Evolutionary conservation across 768 basidiomycete species (phyloP).

Genomic region (Kondoa malvinella): DNA sequence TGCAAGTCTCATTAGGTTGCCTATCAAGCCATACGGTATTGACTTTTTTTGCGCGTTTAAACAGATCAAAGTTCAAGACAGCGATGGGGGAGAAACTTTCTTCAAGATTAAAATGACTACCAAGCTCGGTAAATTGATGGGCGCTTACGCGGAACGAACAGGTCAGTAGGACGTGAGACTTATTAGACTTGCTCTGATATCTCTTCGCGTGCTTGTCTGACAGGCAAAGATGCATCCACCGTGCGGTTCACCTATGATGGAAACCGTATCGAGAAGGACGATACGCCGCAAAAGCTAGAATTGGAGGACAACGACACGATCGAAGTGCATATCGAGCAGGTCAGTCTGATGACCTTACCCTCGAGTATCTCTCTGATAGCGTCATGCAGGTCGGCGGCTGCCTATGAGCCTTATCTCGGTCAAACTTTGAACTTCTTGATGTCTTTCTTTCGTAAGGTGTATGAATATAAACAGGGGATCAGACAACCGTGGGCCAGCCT

Average conservation of each 20-base stretch:
- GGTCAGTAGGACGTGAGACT: too few species aligned
- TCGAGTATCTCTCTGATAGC: not conserved
- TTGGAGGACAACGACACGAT: slow-evolving; percentile 79
- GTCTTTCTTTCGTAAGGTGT: too few species aligned
- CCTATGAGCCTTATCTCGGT: not conserved
- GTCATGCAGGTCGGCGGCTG: not conserved
- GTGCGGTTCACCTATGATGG: slow-evolving; percentile 50
- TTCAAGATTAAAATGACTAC: slow-evolving; percentile 21
- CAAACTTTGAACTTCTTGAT: too few species aligned
- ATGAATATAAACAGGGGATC: too few species aligned
- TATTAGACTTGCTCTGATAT: not conserved
- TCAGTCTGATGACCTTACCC: not conserved
- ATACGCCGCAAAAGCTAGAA: slow-evolving; percentile 65
- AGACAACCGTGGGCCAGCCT: too few species aligned
- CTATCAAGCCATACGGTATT: not conserved
- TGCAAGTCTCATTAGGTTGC: not conserved
- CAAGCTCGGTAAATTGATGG: slow-evolving; percentile 22
- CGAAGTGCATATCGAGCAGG: slow-evolving; percentile 83
- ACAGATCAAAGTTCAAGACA: slow-evolving; percentile 20
- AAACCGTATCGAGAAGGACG: slow-evolving; percentile 63
- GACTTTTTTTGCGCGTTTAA: not conserved
- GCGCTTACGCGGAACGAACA: slow-evolving; percentile 18
- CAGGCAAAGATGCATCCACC: slow-evolving; percentile 16
- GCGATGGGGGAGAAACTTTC: slow-evolving; percentile 17
- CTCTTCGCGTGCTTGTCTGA: too few species aligned